Evolutionary conservation across 1,284 basidiomycete species (phyloP).

Genomic region (Laetiporus sulphureus): DNA sequence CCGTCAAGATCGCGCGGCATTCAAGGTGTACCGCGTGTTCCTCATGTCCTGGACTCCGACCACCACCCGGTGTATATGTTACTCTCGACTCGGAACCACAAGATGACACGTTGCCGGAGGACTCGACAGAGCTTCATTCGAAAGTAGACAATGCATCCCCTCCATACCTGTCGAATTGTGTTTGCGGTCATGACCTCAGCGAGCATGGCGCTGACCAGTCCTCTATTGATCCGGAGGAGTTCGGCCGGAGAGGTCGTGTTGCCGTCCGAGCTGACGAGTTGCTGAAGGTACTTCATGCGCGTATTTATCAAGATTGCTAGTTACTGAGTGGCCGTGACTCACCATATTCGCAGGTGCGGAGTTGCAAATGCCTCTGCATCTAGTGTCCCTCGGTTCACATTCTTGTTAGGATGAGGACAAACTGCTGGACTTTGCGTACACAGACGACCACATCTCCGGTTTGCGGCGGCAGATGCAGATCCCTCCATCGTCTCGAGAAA

Average conservation of each 20-base stretch:
- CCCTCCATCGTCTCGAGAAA: constrained; percentile 41
- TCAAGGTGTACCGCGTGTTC: constrained; percentile 56
- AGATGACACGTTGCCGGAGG: constrained; percentile 39
- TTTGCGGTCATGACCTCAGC: constrained; percentile 67
- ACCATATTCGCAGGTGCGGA: too few relatives aligned
- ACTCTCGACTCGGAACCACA: constrained; percentile 40
- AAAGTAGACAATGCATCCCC: too few relatives aligned
- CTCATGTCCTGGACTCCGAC: constrained; percentile 61
- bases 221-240: constrained; percentile 52
- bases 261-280: constrained; percentile 83
- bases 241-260: constrained; percentile 64
- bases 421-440: constrained; percentile 74
- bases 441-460: constrained; percentile 61
- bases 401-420: constrained; percentile 61
- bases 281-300: constrained; percentile 68
- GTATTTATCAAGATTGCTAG: too few relatives aligned
- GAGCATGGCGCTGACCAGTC: constrained; percentile 66
- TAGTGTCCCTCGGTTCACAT: too few relatives aligned
- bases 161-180: constrained; percentile 68
- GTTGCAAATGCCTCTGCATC: too few relatives aligned
- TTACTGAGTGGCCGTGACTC: too few relatives aligned
- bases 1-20: constrained; percentile 72
- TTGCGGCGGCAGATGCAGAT: constrained; percentile 68
- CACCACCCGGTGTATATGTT: constrained; percentile 50
- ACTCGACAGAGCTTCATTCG: constrained; percentile 25